Evolutionary conservation across 352 stramenopile genomes (phyloP).

Genomic region (Globisporangium yorkense): DNA sequence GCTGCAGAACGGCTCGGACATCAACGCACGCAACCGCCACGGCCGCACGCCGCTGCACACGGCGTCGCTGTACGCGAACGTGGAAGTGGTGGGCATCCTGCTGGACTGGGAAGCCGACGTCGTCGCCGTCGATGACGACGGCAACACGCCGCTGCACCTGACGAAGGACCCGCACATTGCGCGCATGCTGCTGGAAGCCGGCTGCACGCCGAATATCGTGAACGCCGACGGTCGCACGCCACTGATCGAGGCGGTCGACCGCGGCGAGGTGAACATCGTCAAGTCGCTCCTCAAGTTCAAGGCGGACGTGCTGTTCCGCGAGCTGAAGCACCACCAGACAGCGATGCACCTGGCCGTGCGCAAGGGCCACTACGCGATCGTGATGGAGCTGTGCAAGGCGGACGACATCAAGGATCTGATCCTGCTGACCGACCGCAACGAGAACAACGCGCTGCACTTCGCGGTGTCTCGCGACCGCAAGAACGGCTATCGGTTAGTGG

Average conservation of each 20-base stretch:
- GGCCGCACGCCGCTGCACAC: conserved; percentile 80
- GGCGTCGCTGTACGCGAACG: conserved; percentile 72
- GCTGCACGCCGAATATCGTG: conserved; percentile 80
- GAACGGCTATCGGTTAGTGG: conserved; percentile 72
- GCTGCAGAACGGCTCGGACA: conserved; percentile 82
- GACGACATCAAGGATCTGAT: conserved; percentile 59
- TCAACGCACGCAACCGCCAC: conserved; percentile 76
- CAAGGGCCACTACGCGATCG: conserved; percentile 81
- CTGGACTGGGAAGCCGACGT: conserved; percentile 80
- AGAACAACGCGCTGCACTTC: conserved; percentile 84
- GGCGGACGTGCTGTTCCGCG: conserved; percentile 78
- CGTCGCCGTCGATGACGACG: conserved; percentile 70
- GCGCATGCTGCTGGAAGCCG: conserved; percentile 76
- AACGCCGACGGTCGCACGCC: conserved; percentile 72
- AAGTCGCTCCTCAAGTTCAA: conserved; percentile 78
- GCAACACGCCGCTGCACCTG: conserved; percentile 82
- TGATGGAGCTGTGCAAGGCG: conserved; percentile 82
- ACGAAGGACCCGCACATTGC: conserved; percentile 72
- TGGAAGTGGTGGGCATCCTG: conserved; percentile 77
- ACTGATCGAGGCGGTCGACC: conserved; percentile 77
- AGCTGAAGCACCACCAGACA: conserved; percentile 83
- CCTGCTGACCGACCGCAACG: conserved; percentile 71
- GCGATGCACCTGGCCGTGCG: conserved; percentile 76
- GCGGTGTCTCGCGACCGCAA: conserved; percentile 77
- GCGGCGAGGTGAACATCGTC: conserved; percentile 66